Evolutionary conservation across 2,329 filamentous ascomycete genomes (phyloP).

Genomic region (Xylaria sp.): DNA sequence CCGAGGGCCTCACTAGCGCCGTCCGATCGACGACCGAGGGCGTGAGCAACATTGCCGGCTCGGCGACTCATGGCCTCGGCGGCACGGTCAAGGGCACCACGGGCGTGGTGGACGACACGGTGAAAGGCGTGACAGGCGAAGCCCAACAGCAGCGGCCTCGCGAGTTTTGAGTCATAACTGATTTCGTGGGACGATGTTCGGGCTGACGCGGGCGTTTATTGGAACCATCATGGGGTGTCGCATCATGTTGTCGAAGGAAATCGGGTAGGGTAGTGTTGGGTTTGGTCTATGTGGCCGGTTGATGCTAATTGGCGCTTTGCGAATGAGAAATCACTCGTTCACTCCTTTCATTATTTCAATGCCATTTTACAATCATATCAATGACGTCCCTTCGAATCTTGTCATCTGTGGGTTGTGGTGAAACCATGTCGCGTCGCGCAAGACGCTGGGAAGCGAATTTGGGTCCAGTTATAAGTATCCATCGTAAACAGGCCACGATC

Average conservation of each 20-base stretch:
- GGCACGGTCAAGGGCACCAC: constrained; percentile 47
- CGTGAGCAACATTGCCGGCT: constrained; percentile 42
- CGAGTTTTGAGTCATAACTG: background rate
- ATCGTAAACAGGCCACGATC: constrained; percentile 28
- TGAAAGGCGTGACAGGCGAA: constrained; percentile 41
- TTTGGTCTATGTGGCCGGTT: background rate
- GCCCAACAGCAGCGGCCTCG: constrained; percentile 28
- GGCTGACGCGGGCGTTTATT: constrained; percentile 22
- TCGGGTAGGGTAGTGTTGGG: background rate
- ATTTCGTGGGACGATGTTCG: background rate
- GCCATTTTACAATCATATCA: background rate
- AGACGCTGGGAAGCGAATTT: background rate
- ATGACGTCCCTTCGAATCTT: background rate
- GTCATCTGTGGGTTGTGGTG: constrained; percentile 1
- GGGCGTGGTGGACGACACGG: constrained; percentile 42
- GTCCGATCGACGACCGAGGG: constrained; percentile 49
- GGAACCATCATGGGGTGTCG: constrained; percentile 6
- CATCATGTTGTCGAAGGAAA: constrained; percentile 4
- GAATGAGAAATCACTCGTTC: background rate
- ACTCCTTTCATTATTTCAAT: background rate
- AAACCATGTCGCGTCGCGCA: background rate
- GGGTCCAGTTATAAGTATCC: constrained; percentile 16
- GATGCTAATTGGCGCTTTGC: background rate
- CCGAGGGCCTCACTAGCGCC: constrained; percentile 47
- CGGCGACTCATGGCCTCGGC: constrained; percentile 49